Evolutionary conservation across 2,329 filamentous ascomycete genomes (phyloP), one percentile per base, ranked within the genome.

Genomic region (Fusarium praegraminearum): DNA sequence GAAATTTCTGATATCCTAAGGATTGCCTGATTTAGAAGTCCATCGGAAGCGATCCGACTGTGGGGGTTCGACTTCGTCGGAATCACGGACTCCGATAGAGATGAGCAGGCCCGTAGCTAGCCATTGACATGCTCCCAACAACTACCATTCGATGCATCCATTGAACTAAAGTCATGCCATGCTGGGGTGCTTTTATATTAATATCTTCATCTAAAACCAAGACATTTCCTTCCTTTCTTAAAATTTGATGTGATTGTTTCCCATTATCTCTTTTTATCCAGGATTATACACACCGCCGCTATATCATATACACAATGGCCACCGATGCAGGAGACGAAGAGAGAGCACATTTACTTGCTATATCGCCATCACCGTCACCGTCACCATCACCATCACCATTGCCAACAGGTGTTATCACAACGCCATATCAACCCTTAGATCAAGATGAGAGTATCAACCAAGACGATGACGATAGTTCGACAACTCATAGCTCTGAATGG

Each of bases 271-370:
- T 10, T 20, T 12, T 7, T 22, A 13, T 40, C 12, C 11, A 20
- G 4, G n/a, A 30, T 40, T 13, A 20, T 52, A 12, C 32, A 50
- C 16, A 50, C 35, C 24, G 26, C 49, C 12, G 24, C 49, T 40
- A 4, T 12, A 30, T 30, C 28, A 30, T 40, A 22, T 40, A 51
- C 16, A 62, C 41, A 38, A 70, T 71, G 67, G 33, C 67, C 36
- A 24, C 58, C 51, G 51, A 52, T 65, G 35, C 64, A 58, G 69
- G 56, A 41, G 55, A 70, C 5, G 43, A 67, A 61, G 69, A 72
- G 57, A 55, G 49, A 26, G 38, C 60, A 36, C 60, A 49, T 15
- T 28, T 69, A 11, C 54, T 71, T 32, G 43, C 28, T 13, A 22
- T 45, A 52, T 57, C 64, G n/a, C 50, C 67, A 28, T 1, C 32